phyloP scores from a whole-genome alignment of 306 rosid genomes.

The Mimosa bimucronata region DNA sequence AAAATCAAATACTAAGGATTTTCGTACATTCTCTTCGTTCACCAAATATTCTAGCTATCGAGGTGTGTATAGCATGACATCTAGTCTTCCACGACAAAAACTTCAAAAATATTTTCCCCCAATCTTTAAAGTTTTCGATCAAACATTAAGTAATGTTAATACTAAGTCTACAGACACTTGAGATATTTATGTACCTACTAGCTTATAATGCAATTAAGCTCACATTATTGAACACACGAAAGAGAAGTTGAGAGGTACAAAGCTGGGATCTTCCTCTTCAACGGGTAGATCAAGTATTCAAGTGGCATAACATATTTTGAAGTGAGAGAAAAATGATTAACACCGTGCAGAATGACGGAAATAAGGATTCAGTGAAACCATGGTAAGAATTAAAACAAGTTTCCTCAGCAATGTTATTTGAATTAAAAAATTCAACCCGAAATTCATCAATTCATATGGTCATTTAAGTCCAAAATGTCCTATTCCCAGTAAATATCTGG shows the following conservation, averaged over 20 bases:
- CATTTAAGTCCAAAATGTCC: constrained; percentile 37
- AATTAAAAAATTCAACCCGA: constrained; percentile 26
- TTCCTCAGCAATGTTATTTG: constrained; percentile 16
- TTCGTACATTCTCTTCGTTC: background rate
- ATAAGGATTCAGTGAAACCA: background rate
- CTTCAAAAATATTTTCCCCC: background rate
- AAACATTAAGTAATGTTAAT: background rate
- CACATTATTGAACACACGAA: background rate
- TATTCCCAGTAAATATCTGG: constrained; percentile 41
- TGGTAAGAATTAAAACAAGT: constrained; percentile 7
- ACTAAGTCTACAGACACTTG: background rate
- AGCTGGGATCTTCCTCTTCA: background rate
- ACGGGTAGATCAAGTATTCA: too few relatives aligned
- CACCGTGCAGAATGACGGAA: background rate
- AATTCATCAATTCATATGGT: constrained; percentile 15
- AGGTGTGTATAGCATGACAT: background rate
- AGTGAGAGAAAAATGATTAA: background rate
- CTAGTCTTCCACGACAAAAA: background rate
- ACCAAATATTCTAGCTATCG: background rate
- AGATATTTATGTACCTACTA: background rate
- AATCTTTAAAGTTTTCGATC: background rate
- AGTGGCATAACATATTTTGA: background rate
- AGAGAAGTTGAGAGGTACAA: background rate
- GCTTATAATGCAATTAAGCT: background rate
- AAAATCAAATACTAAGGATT: background rate